These are phyloP conservation scores for Prunella vulgaris DNA, from an alignment of 257 asterid species.

Conservation along the genomic window DNA sequence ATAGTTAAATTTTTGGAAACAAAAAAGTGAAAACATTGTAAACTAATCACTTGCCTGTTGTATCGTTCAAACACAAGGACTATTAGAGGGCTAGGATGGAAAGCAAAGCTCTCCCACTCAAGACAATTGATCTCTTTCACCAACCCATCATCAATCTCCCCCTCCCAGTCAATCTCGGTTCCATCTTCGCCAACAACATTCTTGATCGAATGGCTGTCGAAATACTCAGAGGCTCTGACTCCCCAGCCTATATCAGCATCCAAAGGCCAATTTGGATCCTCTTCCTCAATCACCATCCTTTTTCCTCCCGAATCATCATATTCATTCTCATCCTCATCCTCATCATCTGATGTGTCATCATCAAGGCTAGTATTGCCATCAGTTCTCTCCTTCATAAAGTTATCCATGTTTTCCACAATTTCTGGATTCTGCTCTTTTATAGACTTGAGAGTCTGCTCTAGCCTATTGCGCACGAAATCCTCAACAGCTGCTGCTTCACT, in stretches of 20 bases:
- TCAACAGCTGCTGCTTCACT: constrained; percentile 94
- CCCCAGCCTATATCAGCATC: constrained; percentile 98
- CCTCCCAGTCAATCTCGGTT: constrained; percentile 81
- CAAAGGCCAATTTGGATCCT: constrained; percentile 86
- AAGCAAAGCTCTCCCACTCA: constrained; percentile 98
- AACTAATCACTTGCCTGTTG: constrained; percentile 44
- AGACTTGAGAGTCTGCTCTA: constrained; percentile 58
- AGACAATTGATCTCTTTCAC: constrained; percentile 89
- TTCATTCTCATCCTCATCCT: constrained; percentile 35
- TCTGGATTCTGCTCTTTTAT: constrained; percentile 65
- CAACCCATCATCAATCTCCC: constrained; percentile 73
- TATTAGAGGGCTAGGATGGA: constrained; percentile 88
- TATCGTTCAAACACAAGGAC: constrained; percentile 91
- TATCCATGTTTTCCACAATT: constrained; percentile 44
- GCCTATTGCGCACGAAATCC: constrained; percentile 64
- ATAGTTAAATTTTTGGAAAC: too few species aligned
- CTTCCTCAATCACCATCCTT: constrained; percentile 67
- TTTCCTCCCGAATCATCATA: constrained; percentile 30
- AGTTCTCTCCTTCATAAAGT: constrained; percentile 51
- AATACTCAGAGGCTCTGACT: constrained; percentile 86
- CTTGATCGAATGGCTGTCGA: constrained; percentile 72
- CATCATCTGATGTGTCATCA: constrained; percentile 32
- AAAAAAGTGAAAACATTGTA: too few species aligned
- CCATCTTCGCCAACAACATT: constrained; percentile 78
- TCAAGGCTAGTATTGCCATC: constrained; percentile 29